Evolutionary conservation across 2,329 filamentous ascomycete genomes (phyloP), one percentile per base, ranked within the genome.

Genomic region (Clarireedia hainanense): DNA sequence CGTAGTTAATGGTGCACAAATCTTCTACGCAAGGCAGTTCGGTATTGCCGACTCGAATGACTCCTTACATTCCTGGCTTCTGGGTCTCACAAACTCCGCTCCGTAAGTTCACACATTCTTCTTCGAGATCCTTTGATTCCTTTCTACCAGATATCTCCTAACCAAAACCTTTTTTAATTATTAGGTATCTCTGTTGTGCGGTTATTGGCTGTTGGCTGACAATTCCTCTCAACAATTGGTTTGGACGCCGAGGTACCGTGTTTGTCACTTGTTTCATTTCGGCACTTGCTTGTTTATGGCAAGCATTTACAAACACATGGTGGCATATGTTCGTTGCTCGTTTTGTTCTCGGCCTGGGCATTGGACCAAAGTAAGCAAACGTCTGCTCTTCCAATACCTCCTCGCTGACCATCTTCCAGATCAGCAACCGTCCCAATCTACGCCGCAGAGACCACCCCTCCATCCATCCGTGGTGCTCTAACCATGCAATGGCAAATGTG

Each of bases 1-100:
- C 0, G 84, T 86, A 27, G 81, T 86, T 61, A 86, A 86, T 63
- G 84, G 84, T 45, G 84, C 81, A 7, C 84, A 88, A 61, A 75
- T 81, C 24, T 86, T 86, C 68, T 88, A 85, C 67, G 76, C 78
- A 57, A 61, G 67, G 2, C 74, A 83, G 57, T 87, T 88, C 57
- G 79, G 79, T 20, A 86, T 88, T 53, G 75, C 70, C 49, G 72
- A 76, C 64, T 60, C 74, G 26, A 68, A 78, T 40, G 75, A 76
- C 2, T 54, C 45, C 7, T 56, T 61, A 75, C 59, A 74, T 71
- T 50, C 73, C 45, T 84, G 84, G 83, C 72, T 87, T 2, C 67
- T 80, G 3, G 85, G 83, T 14, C 75, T 86, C 6, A 73, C 79
- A 39, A 88, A 88, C 65, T 76, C 75, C 0, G 78, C 78, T 0